Conservation (phyloP, 306 rosid species). For the Prunus mume region DNA sequence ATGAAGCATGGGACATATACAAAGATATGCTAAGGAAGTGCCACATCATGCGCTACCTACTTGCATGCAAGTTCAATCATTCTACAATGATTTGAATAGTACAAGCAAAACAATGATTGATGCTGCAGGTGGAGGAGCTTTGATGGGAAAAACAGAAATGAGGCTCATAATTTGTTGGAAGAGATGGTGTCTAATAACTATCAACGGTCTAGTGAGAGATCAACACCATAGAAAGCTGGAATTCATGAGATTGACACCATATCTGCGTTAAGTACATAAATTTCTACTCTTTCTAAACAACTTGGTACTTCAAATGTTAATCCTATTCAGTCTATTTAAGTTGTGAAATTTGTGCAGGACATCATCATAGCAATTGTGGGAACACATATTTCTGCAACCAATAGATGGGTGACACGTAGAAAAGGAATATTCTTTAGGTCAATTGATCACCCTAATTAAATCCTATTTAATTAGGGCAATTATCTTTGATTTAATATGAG, state of each 20-base stretch:
- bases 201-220: neutral
- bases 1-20: neutral
- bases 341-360: neutral
- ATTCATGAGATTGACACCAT: neutral
- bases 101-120: neutral
- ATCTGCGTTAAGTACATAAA: neutral
- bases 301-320: neutral
- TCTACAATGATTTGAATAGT: neutral
- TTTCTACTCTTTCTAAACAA: neutral
- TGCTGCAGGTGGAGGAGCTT: neutral
- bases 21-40: neutral
- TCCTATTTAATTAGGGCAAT: too few species aligned
- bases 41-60: neutral
- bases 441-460: too few species aligned
- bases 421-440: too few species aligned
- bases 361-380: neutral
- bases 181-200: neutral
- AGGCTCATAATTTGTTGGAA: neutral
- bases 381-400: too few species aligned
- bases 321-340: too few species aligned
- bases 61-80: neutral
- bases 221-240: neutral
- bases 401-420: too few species aligned
- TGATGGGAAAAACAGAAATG: neutral
- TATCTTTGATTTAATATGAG: too few species aligned